phyloP scores from a whole-genome alignment of 768 basidiomycete genomes.

The Thelephora aurantiotincta region DNA sequence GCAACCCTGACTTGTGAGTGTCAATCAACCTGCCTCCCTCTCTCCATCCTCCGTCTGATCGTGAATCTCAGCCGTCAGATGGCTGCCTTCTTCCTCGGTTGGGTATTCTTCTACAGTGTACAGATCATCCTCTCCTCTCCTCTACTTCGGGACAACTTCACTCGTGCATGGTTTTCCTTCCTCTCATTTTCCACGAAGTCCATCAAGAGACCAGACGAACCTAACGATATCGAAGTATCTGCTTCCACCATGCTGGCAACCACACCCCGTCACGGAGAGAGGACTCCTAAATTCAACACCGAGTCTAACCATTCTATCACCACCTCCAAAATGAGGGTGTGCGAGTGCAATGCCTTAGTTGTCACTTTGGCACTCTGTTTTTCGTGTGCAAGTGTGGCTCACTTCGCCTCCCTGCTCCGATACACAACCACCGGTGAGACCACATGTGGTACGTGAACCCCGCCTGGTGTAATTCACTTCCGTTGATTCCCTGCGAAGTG shows the following conservation, averaged over 20 bases:
- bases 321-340: slow-evolving; percentile 7
- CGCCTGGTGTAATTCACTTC: not conserved
- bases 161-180: slow-evolving; percentile 4
- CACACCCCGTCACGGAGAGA: too few relatives aligned
- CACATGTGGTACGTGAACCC: slow-evolving; percentile 14
- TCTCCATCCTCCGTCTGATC: not conserved
- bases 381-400: slow-evolving; percentile 12
- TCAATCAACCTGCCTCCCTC: not conserved
- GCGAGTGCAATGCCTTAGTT: slow-evolving; percentile 7
- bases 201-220: too few relatives aligned
- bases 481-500: slow-evolving; percentile 14
- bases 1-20: slow-evolving; percentile 21
- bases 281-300: not conserved
- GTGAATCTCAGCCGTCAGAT: slow-evolving; percentile 19
- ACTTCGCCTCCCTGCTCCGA: slow-evolving; percentile 13
- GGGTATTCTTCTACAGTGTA: slow-evolving; percentile 23
- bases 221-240: too few relatives aligned
- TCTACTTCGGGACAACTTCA: too few relatives aligned
- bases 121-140: slow-evolving; percentile 12
- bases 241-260: too few relatives aligned
- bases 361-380: slow-evolving; percentile 17
- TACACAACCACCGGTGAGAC: slow-evolving; percentile 6
- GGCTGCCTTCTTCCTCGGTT: slow-evolving; percentile 26
- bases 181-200: not conserved
- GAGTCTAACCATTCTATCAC: slow-evolving; percentile 1